Evolutionary conservation across 2,329 filamentous ascomycete species (phyloP).

Genomic region (Monosporascus sp.): DNA sequence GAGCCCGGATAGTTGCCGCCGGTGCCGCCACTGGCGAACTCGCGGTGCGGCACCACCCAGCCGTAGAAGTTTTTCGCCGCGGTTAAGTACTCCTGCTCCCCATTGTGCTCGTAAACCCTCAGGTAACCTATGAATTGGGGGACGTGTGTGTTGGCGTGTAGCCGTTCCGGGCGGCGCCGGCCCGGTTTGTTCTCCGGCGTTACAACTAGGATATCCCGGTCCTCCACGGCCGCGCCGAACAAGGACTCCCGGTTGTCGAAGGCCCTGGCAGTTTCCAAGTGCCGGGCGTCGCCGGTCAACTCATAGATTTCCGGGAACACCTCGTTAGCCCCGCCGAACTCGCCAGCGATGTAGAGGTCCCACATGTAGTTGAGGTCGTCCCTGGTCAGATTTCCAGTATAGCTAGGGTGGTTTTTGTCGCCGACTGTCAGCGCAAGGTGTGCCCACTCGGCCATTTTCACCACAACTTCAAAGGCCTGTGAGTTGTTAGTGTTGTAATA

Average conservation of each 20-base stretch:
- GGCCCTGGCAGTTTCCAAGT: slow-evolving; percentile 24
- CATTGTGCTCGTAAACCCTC: slow-evolving; percentile 24
- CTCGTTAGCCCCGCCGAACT: slow-evolving; percentile 27
- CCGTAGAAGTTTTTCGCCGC: slow-evolving; percentile 28
- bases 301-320: slow-evolving; percentile 27
- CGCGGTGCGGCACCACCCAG: slow-evolving; percentile 26
- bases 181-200: slow-evolving; percentile 21
- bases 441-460: slow-evolving; percentile 28
- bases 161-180: slow-evolving; percentile 20
- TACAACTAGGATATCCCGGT: slow-evolving; percentile 25
- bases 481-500: slow-evolving; percentile 29
- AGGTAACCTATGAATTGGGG: slow-evolving; percentile 28
- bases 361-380: slow-evolving; percentile 30
- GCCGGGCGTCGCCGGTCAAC: slow-evolving; percentile 21
- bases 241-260: slow-evolving; percentile 28
- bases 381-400: slow-evolving; percentile 24
- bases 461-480: slow-evolving; percentile 21
- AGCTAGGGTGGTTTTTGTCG: slow-evolving; percentile 27
- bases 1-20: slow-evolving; percentile 26
- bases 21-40: slow-evolving; percentile 24
- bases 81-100: slow-evolving; percentile 21
- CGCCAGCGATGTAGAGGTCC: slow-evolving; percentile 28
- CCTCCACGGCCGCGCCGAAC: slow-evolving; percentile 23
- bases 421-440: slow-evolving; percentile 27
- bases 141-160: slow-evolving; percentile 27